A percentile compares a stretch with the other conserved stretches of the same genome.
Conservation (phyloP, 1,284 basidiomycete species). For the Chalciporus piperatoides region DNA sequence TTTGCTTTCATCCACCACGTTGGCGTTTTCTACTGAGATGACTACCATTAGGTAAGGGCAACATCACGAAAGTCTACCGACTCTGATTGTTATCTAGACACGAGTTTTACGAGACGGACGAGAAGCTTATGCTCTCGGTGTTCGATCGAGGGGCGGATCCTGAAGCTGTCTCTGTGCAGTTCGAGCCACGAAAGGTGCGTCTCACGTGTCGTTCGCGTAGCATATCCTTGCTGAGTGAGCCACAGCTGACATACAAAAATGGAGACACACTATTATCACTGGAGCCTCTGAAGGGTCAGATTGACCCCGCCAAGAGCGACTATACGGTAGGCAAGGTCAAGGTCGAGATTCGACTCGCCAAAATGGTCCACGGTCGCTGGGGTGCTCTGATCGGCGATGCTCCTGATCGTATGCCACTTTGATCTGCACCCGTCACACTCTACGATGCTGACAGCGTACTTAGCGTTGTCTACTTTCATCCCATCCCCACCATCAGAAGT, state of each 20-base stretch:
- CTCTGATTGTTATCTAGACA: conserved; percentile 47
- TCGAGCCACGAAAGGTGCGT: conserved; percentile 61
- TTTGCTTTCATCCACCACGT: conserved; percentile 2
- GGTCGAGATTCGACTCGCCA: conserved; percentile 70
- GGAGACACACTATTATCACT: conserved; percentile 62
- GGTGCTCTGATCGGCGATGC: conserved; percentile 66
- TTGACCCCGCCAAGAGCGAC: conserved; percentile 60
- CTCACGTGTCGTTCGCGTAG: not conserved
- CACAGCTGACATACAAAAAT: conserved; percentile 57
- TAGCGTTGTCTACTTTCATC: conserved; percentile 32
- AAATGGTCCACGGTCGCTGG: conserved; percentile 70
- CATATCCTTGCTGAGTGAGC: not conserved
- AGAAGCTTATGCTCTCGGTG: conserved; percentile 68
- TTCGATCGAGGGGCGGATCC: conserved; percentile 79
- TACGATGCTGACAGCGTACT: not conserved
- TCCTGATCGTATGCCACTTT: conserved; percentile 59
- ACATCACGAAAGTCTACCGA: not conserved
- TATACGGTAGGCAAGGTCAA: conserved; percentile 81
- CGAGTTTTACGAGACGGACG: conserved; percentile 86
- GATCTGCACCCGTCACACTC: not conserved
- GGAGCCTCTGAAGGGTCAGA: conserved; percentile 78
- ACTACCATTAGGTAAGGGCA: conserved; percentile 40
- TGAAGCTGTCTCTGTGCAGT: conserved; percentile 55
- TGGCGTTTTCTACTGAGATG: conserved; percentile 27
- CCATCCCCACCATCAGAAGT: conserved; percentile 34